A percentile compares a stretch with the other conserved stretches of the same genome.
These are phyloP conservation scores for Cornus kousa DNA, from an alignment of 148 eudicot species.

Conservation along the genomic window DNA sequence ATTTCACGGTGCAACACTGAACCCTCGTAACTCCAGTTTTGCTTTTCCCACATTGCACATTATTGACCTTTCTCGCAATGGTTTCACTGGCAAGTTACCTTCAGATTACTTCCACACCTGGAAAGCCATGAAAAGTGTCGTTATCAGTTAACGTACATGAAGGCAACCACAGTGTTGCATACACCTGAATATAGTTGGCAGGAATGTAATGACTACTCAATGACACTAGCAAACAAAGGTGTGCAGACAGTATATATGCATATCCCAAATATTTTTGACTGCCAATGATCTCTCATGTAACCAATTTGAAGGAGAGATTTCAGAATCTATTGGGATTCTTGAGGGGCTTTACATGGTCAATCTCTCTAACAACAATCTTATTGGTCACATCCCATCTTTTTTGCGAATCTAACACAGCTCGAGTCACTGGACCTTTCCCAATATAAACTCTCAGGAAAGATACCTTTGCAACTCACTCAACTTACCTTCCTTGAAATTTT, in stretches of 20 bases:
- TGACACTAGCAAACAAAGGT: too few species aligned
- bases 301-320: too few species aligned
- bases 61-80: background rate
- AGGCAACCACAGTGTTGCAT: background rate
- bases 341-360: too few species aligned
- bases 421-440: slow-evolving; percentile 38
- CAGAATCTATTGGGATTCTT: too few species aligned
- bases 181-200: too few species aligned
- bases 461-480: background rate
- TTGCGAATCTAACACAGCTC: slow-evolving; percentile 22
- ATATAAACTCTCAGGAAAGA: slow-evolving; percentile 15
- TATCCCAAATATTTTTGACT: too few species aligned
- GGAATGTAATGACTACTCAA: too few species aligned
- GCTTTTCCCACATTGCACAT: background rate
- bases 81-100: background rate
- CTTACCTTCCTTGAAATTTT: slow-evolving; percentile 11
- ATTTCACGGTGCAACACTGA: slow-evolving; percentile 12
- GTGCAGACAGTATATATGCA: too few species aligned
- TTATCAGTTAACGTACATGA: background rate
- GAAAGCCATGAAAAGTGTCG: background rate
- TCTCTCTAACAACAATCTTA: slow-evolving; percentile 33
- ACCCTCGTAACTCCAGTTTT: background rate
- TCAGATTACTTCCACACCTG: background rate
- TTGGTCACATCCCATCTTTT: slow-evolving; percentile 21
- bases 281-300: too few species aligned